Evolutionary conservation across 1,284 basidiomycete species (phyloP), one percentile per base, ranked within the genome.

Genomic region (Lentinula novae-zelandiae): DNA sequence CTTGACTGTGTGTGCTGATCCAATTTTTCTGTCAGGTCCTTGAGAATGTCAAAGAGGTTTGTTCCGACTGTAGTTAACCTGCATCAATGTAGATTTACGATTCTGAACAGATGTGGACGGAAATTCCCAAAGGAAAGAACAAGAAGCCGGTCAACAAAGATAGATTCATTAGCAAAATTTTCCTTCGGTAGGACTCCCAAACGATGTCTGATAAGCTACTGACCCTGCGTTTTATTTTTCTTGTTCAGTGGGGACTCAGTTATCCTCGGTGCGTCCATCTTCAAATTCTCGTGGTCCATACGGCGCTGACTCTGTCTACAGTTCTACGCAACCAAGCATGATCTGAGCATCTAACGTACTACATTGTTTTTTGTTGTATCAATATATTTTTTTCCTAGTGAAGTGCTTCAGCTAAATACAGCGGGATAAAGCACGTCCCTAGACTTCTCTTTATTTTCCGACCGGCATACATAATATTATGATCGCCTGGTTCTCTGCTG

Each of bases 141-240:
- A 97, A 97, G 79, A 98, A 98, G 76, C 93, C 97, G 2, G 89
- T 99, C 63, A 98, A 99, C 82, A 98, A 97, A 78, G 95, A 99
- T 78, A 85, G 97, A 49, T 99, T 99, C 80, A 97, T 99, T 73
- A 97, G 95, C 78, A 99, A 96, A 78, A 97, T 98, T 89, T 95
- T 94, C 74, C 73, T 94, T 62, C 83, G 92, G 92, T 92, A 69
- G 60, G 85, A 73, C 13, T 9, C 22, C 39, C 40, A 55, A 31
- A 61, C 63, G 38, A 58, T 61, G 36, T 34, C 48, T 51, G 63
- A 44, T n/a, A 58, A 64, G 60, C 63, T 12, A 13, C 15, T 36
- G 20, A 57, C 34, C 58, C 63, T n/a, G 12, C 15, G 10, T 33
- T 31, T 59, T 65, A 46, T 67, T 61, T 49, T 51, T 27, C 27